phyloP scores from a whole-genome alignment of 176 grass and related monocot species.

The Guadua angustifolia region DNA sequence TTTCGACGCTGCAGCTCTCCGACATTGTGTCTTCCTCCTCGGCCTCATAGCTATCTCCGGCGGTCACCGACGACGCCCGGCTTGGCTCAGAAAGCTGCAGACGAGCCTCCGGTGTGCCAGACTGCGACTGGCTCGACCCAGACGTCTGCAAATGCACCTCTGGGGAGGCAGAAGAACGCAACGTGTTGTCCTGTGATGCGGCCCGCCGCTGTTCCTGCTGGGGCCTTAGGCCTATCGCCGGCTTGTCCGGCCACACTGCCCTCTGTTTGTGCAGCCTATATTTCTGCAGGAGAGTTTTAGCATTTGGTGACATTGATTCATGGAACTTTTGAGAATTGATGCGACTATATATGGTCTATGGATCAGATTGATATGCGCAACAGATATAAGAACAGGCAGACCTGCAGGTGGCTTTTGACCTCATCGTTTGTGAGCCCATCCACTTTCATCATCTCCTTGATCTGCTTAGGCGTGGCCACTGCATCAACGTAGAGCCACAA shows the following conservation, averaged over 20 bases:
- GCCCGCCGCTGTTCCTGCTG: constrained; percentile 12
- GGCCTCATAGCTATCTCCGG: constrained; percentile 34
- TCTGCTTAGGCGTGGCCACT: background rate
- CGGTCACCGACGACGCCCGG: constrained; percentile 2
- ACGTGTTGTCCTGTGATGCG: background rate
- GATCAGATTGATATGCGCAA: background rate
- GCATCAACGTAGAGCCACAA: background rate
- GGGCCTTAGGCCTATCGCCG: background rate
- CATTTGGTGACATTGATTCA: background rate
- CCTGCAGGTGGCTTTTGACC: background rate
- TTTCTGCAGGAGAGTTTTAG: background rate
- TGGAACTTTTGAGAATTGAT: background rate
- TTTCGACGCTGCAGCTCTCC: constrained; percentile 18
- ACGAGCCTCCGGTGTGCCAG: constrained; percentile 38
- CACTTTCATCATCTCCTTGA: background rate
- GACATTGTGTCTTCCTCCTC: constrained; percentile 38
- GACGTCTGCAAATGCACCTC: constrained; percentile 38
- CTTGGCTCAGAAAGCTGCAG: constrained; percentile 23
- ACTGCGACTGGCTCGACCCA: background rate
- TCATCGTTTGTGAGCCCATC: background rate
- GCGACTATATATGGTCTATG: background rate
- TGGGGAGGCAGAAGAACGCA: constrained; percentile 36
- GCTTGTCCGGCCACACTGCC: background rate
- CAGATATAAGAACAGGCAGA: background rate
- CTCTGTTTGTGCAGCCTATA: background rate